These are phyloP conservation scores for Scheffersomyces quercinus DNA, from an alignment of 1,139 yeast species.

Conservation along the genomic window DNA sequence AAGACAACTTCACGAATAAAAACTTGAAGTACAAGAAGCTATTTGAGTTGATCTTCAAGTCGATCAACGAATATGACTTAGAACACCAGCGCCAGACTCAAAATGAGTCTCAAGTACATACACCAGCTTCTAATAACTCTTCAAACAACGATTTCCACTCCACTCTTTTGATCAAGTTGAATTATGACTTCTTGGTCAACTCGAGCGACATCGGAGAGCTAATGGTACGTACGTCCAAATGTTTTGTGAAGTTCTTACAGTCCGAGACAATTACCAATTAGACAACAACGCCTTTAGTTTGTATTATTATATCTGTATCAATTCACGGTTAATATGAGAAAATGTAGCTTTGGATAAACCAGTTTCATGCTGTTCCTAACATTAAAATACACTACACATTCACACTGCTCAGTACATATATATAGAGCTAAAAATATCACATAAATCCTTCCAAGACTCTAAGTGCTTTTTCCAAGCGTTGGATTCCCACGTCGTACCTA, in stretches of 20 bases:
- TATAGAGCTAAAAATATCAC: constrained; percentile 6
- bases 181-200: constrained; percentile 41
- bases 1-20: constrained; percentile 39
- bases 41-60: constrained; percentile 41
- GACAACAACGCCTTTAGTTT: background rate
- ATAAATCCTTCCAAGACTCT: constrained; percentile 80
- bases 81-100: constrained; percentile 10
- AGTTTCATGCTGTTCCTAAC: too few relatives aligned
- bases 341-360: background rate
- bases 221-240: constrained; percentile 12
- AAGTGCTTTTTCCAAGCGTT: constrained; percentile 75
- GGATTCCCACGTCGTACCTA: constrained; percentile 77
- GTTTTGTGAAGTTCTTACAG: constrained; percentile 6
- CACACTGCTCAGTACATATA: background rate
- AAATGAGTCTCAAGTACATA: constrained; percentile 11
- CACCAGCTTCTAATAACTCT: constrained; percentile 11
- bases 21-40: constrained; percentile 41
- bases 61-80: constrained; percentile 29
- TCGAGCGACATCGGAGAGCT: constrained; percentile 15
- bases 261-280: background rate
- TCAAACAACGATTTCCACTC: constrained; percentile 4
- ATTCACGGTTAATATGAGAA: background rate
- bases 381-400: too few relatives aligned
- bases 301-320: background rate
- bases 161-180: constrained; percentile 29